These are phyloP conservation scores for Pseudogymnoascus sp. DNA, from an alignment of 2,329 filamentous ascomycete genomes.

Conservation along the genomic window DNA sequence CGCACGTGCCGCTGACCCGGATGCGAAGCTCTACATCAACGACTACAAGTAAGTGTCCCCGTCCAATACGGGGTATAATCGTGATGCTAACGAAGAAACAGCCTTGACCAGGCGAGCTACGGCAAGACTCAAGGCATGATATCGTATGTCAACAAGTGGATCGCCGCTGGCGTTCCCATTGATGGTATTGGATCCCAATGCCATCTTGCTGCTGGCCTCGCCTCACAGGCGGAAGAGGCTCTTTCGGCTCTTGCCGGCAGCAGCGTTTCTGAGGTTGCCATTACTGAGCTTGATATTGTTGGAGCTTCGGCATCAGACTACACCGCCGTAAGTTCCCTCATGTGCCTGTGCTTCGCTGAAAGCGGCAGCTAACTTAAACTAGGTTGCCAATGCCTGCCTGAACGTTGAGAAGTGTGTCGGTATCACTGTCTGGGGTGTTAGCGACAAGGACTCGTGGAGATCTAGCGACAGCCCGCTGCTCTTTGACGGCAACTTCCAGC, in stretches of 20 bases:
- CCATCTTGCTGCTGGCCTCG: conserved; percentile 48
- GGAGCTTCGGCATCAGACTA: conserved; percentile 35
- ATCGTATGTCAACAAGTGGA: conserved; percentile 55
- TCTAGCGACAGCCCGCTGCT: conserved; percentile 42
- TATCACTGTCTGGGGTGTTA: conserved; percentile 31
- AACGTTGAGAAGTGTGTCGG: conserved; percentile 28
- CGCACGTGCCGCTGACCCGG: conserved; percentile 57
- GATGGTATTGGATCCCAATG: conserved; percentile 54
- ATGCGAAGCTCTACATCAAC: conserved; percentile 68
- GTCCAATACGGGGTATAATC: conserved; percentile 41
- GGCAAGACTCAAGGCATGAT: conserved; percentile 52
- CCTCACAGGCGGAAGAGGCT: conserved; percentile 37
- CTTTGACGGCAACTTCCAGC: conserved; percentile 43
- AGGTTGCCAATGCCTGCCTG: conserved; percentile 27
- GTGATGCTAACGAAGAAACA: not conserved
- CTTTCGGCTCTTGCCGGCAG: conserved; percentile 33
- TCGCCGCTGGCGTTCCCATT: conserved; percentile 53
- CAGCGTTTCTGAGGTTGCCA: conserved; percentile 43
- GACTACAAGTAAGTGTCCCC: conserved; percentile 46
- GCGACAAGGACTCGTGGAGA: conserved; percentile 49
- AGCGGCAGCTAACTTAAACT: not conserved
- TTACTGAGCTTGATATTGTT: conserved; percentile 63
- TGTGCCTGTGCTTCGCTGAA: not conserved
- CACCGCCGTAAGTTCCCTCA: conserved; percentile 16
- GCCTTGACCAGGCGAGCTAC: conserved; percentile 34